phyloP scores from a whole-genome alignment of 163 green algal genomes.

The Volvox carteri region DNA sequence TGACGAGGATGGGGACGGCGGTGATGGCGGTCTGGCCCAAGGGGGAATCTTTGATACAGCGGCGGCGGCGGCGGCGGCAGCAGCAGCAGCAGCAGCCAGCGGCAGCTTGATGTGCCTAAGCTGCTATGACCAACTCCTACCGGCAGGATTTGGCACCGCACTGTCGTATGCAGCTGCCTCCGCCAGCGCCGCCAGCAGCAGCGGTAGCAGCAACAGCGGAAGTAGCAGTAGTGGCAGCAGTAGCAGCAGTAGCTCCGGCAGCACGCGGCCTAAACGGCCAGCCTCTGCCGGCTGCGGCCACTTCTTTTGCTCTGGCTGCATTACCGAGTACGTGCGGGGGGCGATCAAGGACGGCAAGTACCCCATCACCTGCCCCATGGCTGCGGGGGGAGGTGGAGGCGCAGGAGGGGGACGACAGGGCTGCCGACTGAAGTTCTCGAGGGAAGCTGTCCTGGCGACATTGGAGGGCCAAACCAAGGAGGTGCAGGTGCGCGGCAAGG shows the following conservation, averaged over 20 bases:
- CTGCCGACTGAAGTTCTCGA: not conserved
- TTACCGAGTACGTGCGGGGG: not conserved
- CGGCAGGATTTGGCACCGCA: not conserved
- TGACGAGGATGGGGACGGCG: not conserved
- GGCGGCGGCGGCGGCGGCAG: not conserved
- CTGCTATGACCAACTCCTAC: slow-evolving; percentile 13
- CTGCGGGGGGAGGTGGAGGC: not conserved
- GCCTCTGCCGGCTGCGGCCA: slow-evolving; percentile 11
- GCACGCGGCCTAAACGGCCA: not conserved
- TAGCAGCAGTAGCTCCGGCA: not conserved
- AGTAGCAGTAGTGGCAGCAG: not conserved
- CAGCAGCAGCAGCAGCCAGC: not conserved
- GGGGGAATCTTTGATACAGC: not conserved
- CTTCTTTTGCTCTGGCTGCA: slow-evolving; percentile 22
- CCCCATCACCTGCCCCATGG: slow-evolving; percentile 44
- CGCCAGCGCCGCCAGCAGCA: not conserved
- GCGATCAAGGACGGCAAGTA: not conserved
- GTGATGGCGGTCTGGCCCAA: not conserved
- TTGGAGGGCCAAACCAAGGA: not conserved
- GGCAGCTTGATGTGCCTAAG: not conserved
- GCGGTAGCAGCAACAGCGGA: not conserved
- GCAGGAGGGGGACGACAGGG: not conserved
- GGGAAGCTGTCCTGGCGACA: not conserved
- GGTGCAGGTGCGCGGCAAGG: not conserved
- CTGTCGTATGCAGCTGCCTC: not conserved